Base-by-base conservation (phyloP, 306 rosid species). In the Castanea crenata region DNA sequence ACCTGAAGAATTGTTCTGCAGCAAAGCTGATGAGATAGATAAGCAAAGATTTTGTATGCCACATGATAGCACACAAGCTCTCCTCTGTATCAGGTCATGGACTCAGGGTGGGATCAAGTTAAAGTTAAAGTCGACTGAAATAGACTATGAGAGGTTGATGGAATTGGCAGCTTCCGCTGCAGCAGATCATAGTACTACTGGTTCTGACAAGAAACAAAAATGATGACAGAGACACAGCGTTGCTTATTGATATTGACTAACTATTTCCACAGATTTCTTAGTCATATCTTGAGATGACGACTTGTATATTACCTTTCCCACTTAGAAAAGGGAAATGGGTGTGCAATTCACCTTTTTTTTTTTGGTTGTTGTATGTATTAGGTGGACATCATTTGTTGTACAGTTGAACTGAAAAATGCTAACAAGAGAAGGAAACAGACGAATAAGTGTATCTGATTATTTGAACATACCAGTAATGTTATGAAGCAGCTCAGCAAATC, bases 71-170 rank as follows among this genome's bases (percentile, higher is more conserved):
- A 79, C 97, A 5, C 97, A 90, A 78, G 82, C 94, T 67, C 83
- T 96, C 74, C 89, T 93, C 72, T 93, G 96, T 68, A 82, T 96
- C 82, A 91, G 92, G 82, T 93, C 99, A 8, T 93, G 99, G 99
- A 85, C 90, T 57, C 89, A 88, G 32, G 82, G 90, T 20, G 97
- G 99, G 69, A 80, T 96, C 86, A 96, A 90, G 84, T 79, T 96
- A 72, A 96, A 93, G 86, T 88, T 81, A 31, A 83, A 78, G 71
- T 78, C 89, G 0, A 74, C 83, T 16, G 89, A 86, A 82, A 83
- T 89, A 55, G 92, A 89, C 62, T 87, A 75, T 25, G 92, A 86
- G 59, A 79, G 87, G 57, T 72, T 89, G 78, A 87, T 86, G 89
- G 90, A 89, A 74, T 41, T 89, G 76, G 90, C 90, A 67, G 51